phyloP scores from a whole-genome alignment of 306 rosid species.

The Pterocarpus santalinus region DNA sequence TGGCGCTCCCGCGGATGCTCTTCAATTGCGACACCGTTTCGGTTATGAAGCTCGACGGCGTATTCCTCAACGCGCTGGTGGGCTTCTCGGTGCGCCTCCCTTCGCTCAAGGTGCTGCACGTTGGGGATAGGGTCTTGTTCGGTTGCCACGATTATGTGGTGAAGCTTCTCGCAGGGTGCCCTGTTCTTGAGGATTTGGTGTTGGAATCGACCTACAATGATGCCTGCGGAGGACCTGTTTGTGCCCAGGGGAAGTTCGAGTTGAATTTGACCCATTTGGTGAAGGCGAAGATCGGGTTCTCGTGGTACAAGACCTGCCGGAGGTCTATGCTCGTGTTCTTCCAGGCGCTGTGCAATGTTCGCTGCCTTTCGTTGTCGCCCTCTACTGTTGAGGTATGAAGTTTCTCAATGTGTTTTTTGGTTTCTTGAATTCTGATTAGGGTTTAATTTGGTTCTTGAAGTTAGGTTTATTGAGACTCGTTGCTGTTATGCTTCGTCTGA shows the following conservation, averaged over 20 bases:
- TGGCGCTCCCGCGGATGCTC: conserved; percentile 38
- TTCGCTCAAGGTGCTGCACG: conserved; percentile 34
- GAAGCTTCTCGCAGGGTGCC: conserved; percentile 45
- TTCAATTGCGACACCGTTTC: conserved; percentile 35
- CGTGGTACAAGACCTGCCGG: conserved; percentile 34
- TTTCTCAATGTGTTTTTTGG: not conserved
- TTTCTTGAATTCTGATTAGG: not conserved
- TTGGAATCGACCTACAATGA: conserved; percentile 34
- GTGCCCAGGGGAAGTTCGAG: conserved; percentile 11
- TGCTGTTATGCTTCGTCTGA: too few relatives aligned
- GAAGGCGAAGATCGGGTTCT: conserved; percentile 39
- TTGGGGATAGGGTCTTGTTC: conserved; percentile 45
- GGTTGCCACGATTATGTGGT: conserved; percentile 41
- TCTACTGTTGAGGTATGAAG: conserved; percentile 25
- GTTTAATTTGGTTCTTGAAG: not conserved
- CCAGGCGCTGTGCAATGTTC: conserved; percentile 15
- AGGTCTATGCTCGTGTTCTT: conserved; percentile 22
- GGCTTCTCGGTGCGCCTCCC: conserved; percentile 36
- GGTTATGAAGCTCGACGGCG: conserved; percentile 35
- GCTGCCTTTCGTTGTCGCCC: not conserved
- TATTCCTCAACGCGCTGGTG: conserved; percentile 20
- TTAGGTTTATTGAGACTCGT: not conserved
- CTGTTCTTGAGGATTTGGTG: conserved; percentile 31
- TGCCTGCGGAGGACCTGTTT: conserved; percentile 23
- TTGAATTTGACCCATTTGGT: conserved; percentile 6